phyloP scores from a whole-genome alignment of 1,284 basidiomycete genomes.

The Cutaneotrichosporon sp. region DNA sequence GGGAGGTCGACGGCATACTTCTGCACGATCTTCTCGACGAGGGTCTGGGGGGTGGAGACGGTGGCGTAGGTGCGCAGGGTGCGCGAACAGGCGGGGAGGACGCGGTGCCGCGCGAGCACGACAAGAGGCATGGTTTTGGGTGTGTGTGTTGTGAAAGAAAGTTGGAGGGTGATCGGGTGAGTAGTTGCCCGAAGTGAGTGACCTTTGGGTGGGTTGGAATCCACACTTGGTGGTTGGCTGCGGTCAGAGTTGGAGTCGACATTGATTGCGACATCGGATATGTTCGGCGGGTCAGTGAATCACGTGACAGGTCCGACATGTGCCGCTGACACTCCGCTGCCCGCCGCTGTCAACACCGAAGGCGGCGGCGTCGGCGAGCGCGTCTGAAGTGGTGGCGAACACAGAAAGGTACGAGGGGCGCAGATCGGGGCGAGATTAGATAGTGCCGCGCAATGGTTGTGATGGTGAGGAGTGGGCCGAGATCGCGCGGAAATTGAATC shows the following conservation, averaged over 20 bases:
- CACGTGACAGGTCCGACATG: neutral
- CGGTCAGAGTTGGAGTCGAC: neutral
- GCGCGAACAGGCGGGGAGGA: slow-evolving; percentile 6
- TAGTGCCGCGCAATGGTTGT: neutral
- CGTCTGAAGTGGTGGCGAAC: neutral
- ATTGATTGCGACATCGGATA: slow-evolving; percentile 2
- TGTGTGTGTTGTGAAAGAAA: neutral
- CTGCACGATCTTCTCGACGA: slow-evolving; percentile 98
- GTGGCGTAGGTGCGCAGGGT: slow-evolving; percentile 35
- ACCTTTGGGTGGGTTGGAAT: neutral
- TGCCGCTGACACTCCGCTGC: neutral
- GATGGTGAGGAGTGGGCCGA: neutral
- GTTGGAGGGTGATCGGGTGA: neutral
- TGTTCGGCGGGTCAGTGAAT: neutral
- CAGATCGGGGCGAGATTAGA: neutral
- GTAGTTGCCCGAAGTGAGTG: too few species aligned
- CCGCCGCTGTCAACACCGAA: too few species aligned
- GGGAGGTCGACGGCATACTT: slow-evolving; percentile 90
- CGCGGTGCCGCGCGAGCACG: slow-evolving; percentile 8
- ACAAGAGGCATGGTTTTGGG: neutral
- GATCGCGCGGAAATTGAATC: neutral
- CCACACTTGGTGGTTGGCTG: neutral
- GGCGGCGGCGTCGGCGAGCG: neutral
- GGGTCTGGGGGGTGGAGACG: slow-evolving; percentile 67
- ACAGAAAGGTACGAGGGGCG: neutral